Conservation (phyloP, 2,329 filamentous ascomycete species). For the Cylindrodendrum hubeiense region DNA sequence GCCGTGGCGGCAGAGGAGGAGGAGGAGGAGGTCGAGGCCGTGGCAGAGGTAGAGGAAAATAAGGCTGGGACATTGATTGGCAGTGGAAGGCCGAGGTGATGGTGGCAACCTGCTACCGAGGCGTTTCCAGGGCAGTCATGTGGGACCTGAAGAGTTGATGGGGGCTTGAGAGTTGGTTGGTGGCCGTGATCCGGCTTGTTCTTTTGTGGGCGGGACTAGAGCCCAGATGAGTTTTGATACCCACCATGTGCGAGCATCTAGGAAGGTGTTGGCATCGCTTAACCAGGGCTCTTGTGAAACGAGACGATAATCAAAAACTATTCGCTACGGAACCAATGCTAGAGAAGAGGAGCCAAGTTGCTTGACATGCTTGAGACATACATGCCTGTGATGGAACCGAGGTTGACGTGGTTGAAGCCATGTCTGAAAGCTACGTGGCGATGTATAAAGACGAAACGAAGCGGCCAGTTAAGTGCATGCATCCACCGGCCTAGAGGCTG, state of each 20-base stretch:
- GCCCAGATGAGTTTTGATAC: conserved; percentile 38
- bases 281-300: conserved; percentile 32
- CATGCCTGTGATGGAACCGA: conserved; percentile 1
- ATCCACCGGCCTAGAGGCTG: conserved; percentile 15
- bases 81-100: neutral
- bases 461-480: conserved; percentile 5
- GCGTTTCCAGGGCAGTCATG: conserved; percentile 21
- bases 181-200: conserved; percentile 25
- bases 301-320: conserved; percentile 12
- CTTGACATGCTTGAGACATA: conserved; percentile 14
- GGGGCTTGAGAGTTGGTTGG: conserved; percentile 36
- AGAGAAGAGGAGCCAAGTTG: neutral
- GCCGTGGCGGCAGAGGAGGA: conserved; percentile 34
- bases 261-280: conserved; percentile 19
- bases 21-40: conserved; percentile 45
- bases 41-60: conserved; percentile 46
- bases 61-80: conserved; percentile 27
- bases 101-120: conserved; percentile 1
- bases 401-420: conserved; percentile 17
- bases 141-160: conserved; percentile 19
- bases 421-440: conserved; percentile 20
- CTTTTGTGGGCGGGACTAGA: conserved; percentile 30
- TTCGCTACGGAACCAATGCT: conserved; percentile 18
- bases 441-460: conserved; percentile 20
- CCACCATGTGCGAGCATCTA: conserved; percentile 30